These are phyloP conservation scores for Cystobasidium onofrii DNA, from an alignment of 768 basidiomycete genomes.

Conservation along the genomic window DNA sequence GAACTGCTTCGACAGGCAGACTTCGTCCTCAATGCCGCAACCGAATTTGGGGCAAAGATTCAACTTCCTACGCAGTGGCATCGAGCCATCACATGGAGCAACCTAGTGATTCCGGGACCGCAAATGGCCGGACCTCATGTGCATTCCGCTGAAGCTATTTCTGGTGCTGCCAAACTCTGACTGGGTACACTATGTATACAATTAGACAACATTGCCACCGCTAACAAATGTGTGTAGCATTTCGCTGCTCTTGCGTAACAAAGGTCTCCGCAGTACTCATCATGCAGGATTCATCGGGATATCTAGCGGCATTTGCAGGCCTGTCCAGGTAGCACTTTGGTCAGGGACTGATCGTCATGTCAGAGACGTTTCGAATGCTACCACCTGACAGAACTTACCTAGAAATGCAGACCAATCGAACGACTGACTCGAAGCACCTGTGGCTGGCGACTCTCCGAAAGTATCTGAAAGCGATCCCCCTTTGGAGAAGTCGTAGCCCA, in stretches of 20 bases:
- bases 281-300: constrained; percentile 4
- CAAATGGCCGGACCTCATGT: neutral
- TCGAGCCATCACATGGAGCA: constrained; percentile 22
- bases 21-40: constrained; percentile 4
- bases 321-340: neutral
- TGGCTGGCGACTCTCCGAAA: neutral
- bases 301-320: neutral
- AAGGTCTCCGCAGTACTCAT: too few species aligned
- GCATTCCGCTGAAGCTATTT: neutral
- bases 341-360: neutral
- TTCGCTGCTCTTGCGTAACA: too few species aligned
- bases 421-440: neutral
- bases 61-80: constrained; percentile 28
- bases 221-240: too few species aligned
- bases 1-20: constrained; percentile 31
- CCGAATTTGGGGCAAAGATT: neutral
- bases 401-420: neutral
- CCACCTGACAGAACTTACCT: neutral
- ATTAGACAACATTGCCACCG: too few species aligned
- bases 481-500: neutral
- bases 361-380: too few species aligned
- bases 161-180: neutral
- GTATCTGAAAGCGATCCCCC: neutral
- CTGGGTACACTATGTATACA: neutral
- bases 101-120: constrained; percentile 24